Conservation (phyloP, 768 basidiomycete genomes). For the Russula abietina region DNA sequence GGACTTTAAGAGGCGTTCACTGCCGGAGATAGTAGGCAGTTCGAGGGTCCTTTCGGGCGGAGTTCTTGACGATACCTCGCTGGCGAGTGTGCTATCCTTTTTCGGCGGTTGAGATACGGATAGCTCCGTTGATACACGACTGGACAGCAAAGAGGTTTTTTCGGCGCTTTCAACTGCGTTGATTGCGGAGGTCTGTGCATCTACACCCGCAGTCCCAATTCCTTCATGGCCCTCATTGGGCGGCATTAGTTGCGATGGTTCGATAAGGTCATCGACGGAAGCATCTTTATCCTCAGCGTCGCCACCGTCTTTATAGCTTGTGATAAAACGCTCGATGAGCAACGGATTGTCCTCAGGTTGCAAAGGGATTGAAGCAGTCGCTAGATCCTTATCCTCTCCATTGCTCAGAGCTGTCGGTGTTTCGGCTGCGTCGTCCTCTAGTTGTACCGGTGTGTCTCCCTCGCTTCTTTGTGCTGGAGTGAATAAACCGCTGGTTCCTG, state of each 20-base stretch:
- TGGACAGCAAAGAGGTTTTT: neutral
- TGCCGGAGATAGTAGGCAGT: neutral
- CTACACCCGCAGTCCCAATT: neutral
- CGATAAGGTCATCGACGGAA: neutral
- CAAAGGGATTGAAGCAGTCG: neutral
- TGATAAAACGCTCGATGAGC: neutral
- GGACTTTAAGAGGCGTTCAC: neutral
- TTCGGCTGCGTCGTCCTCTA: constrained; percentile 15
- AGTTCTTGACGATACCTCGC: neutral
- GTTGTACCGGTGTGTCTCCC: constrained; percentile 14
- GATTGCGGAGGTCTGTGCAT: neutral
- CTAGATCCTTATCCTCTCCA: neutral
- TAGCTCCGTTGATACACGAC: neutral
- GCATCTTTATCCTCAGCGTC: neutral
- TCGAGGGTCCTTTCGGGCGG: neutral
- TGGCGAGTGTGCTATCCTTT: neutral
- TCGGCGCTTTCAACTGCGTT: neutral
- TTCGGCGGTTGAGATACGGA: neutral
- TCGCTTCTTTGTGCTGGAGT: constrained; percentile 22
- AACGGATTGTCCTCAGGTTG: neutral
- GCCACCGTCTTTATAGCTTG: neutral
- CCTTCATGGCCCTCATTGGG: neutral
- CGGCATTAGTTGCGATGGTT: neutral
- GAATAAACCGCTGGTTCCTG: constrained; percentile 21
- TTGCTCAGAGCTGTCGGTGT: neutral